Evolutionary conservation across 2,329 filamentous ascomycete species (phyloP).

Genomic region (Colletotrichum sansevieriae): DNA sequence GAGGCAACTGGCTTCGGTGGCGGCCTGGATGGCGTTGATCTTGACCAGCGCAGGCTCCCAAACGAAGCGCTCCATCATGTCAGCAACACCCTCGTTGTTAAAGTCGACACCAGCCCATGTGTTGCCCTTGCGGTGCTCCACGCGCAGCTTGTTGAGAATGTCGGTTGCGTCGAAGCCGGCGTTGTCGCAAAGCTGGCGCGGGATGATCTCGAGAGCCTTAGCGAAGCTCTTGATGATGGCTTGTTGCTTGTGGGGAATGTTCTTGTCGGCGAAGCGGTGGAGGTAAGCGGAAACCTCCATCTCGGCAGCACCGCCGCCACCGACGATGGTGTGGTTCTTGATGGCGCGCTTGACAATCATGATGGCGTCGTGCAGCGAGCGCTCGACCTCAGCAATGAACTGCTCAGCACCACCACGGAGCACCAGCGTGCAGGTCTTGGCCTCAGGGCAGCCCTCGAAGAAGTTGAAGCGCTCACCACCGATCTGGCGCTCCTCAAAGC

Average conservation of each 20-base stretch:
- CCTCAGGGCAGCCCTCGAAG: slow-evolving; percentile 94
- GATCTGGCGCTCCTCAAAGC: slow-evolving; percentile 96
- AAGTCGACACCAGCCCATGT: slow-evolving; percentile 98
- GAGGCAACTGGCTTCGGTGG: slow-evolving; percentile 93
- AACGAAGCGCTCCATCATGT: slow-evolving; percentile 96
- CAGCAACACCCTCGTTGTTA: slow-evolving; percentile 86
- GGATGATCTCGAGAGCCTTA: slow-evolving; percentile 96
- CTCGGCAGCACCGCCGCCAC: slow-evolving; percentile 92
- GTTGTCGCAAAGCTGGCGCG: slow-evolving; percentile 97
- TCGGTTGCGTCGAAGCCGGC: slow-evolving; percentile 98
- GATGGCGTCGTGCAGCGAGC: slow-evolving; percentile 97
- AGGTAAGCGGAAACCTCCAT: slow-evolving; percentile 98
- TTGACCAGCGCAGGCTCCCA: slow-evolving; percentile 98
- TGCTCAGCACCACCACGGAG: slow-evolving; percentile 97
- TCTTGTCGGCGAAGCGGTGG: slow-evolving; percentile 91
- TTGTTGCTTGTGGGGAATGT: slow-evolving; percentile 95
- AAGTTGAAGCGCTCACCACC: slow-evolving; percentile 98
- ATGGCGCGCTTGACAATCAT: slow-evolving; percentile 99
- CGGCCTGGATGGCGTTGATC: slow-evolving; percentile 96
- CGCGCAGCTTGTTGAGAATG: slow-evolving; percentile 94
- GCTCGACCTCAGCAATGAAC: slow-evolving; percentile 98
- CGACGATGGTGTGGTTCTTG: slow-evolving; percentile 94
- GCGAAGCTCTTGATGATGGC: slow-evolving; percentile 98
- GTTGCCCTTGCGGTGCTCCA: slow-evolving; percentile 94
- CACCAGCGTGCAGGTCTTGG: slow-evolving; percentile 96